A percentile compares a stretch with the other conserved stretches of the same genome.
These are phyloP conservation scores for Fusarium sp. DNA, from an alignment of 2,329 filamentous ascomycete genomes.

Conservation along the genomic window DNA sequence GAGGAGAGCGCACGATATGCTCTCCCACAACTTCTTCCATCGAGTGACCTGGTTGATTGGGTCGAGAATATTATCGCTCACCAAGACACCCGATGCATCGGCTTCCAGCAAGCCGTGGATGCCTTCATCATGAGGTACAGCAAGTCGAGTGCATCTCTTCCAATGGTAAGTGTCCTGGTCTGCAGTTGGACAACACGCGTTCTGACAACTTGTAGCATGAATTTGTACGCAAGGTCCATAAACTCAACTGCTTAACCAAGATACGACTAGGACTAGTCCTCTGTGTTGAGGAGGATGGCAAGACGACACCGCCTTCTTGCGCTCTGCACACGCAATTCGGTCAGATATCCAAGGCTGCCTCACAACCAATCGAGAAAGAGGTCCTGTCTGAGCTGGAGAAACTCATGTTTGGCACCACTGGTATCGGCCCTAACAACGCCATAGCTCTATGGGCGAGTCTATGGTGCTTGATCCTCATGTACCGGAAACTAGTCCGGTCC, in stretches of 20 bases:
- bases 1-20: conserved; percentile 43
- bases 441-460: conserved; percentile 43
- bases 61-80: conserved; percentile 38
- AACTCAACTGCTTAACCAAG: conserved; percentile 42
- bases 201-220: conserved; percentile 28
- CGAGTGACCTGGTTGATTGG: conserved; percentile 37
- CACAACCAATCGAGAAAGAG: conserved; percentile 41
- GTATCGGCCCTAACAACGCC: conserved; percentile 38
- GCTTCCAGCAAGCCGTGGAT: conserved; percentile 43
- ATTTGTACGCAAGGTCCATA: conserved; percentile 41
- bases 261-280: conserved; percentile 40
- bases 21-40: conserved; percentile 36
- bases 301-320: conserved; percentile 40
- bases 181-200: background rate
- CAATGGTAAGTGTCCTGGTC: conserved; percentile 33
- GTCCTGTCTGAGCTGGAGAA: conserved; percentile 40
- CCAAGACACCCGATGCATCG: conserved; percentile 39
- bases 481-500: conserved; percentile 42
- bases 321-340: conserved; percentile 44
- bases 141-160: conserved; percentile 31
- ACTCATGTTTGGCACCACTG: conserved; percentile 38
- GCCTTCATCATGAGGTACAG: conserved; percentile 42
- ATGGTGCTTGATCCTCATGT: conserved; percentile 44
- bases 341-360: conserved; percentile 43
- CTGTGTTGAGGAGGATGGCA: conserved; percentile 38